Evolutionary conservation across 148 eudicot genomes (phyloP).

Genomic region (Rhododendron mucronatum): DNA sequence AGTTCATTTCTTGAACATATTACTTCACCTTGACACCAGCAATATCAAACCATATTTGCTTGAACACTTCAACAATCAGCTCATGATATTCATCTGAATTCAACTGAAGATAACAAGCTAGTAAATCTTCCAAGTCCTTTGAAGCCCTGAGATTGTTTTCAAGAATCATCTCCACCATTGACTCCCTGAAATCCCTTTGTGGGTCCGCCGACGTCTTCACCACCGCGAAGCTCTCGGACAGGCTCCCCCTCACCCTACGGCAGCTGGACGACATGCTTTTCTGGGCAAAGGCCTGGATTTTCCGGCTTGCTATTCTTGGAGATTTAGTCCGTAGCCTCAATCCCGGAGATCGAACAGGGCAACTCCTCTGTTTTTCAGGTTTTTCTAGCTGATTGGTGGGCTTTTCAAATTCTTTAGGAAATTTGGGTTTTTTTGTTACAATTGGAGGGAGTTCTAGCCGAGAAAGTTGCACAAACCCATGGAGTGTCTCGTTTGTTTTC

Average conservation of each 20-base stretch:
- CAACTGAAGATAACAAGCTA: conserved; percentile 68
- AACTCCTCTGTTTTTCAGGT: conserved; percentile 14
- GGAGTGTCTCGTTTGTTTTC: background rate
- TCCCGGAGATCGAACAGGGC: conserved; percentile 27
- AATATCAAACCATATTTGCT: conserved; percentile 83
- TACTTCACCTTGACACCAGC: conserved; percentile 17
- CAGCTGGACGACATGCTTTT: conserved; percentile 24
- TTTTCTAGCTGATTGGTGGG: background rate
- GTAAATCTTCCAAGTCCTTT: conserved; percentile 79
- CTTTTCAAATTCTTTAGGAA: background rate
- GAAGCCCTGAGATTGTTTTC: conserved; percentile 59
- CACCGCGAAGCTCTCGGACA: conserved; percentile 72
- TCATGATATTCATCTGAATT: conserved; percentile 83
- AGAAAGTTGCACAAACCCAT: background rate
- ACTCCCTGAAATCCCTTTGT: conserved; percentile 65
- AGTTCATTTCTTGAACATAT: background rate
- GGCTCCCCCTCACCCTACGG: conserved; percentile 19
- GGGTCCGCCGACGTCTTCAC: conserved; percentile 80
- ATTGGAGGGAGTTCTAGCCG: conserved; percentile 33
- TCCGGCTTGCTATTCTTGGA: conserved; percentile 48
- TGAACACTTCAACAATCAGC: conserved; percentile 70
- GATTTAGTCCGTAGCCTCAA: conserved; percentile 55
- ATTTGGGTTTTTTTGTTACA: conserved; percentile 25
- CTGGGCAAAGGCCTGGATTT: conserved; percentile 29
- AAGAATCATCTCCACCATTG: conserved; percentile 93